Percentiles rank a stretch among this genome's conserved stretches.
These are phyloP conservation scores for Teratosphaeria zuluensis DNA, from an alignment of 2,329 filamentous ascomycete species.

Conservation along the genomic window DNA sequence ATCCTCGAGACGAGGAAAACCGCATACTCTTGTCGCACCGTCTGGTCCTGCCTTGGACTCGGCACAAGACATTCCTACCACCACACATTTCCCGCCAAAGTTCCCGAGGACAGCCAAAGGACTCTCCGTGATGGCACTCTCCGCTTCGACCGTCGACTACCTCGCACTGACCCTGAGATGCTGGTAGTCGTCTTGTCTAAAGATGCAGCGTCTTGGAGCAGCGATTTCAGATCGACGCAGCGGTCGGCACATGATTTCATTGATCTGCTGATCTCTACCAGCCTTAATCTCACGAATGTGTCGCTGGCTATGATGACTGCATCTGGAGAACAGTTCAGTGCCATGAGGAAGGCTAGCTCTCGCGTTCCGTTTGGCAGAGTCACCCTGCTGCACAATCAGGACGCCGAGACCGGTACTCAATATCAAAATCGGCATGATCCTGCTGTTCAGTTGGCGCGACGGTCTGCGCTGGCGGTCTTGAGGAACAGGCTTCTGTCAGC, in stretches of 20 bases:
- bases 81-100: not conserved
- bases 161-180: conserved; percentile 2
- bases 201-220: conserved; percentile 10
- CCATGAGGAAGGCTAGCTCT: conserved; percentile 2
- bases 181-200: conserved; percentile 7
- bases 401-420: not conserved
- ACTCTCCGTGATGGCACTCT: conserved; percentile 7
- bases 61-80: not conserved
- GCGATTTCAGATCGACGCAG: conserved; percentile 10
- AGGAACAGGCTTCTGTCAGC: conserved; percentile 28
- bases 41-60: conserved; percentile 6
- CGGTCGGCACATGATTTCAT: conserved; percentile 8
- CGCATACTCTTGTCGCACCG: conserved; percentile 8
- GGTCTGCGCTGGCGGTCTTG: conserved; percentile 20
- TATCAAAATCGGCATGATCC: conserved; percentile 10
- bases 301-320: conserved; percentile 8
- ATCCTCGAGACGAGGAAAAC: conserved; percentile 6
- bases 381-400: conserved; percentile 2
- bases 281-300: conserved; percentile 4
- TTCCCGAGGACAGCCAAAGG: not conserved
- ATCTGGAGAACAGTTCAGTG: conserved; percentile 6
- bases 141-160: conserved; percentile 2
- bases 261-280: conserved; percentile 7
- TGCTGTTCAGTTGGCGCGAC: conserved; percentile 12
- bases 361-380: conserved; percentile 6